Evolutionary conservation across 345 rosid species (phyloP).

Genomic region (Eucalyptus cloeziana): DNA sequence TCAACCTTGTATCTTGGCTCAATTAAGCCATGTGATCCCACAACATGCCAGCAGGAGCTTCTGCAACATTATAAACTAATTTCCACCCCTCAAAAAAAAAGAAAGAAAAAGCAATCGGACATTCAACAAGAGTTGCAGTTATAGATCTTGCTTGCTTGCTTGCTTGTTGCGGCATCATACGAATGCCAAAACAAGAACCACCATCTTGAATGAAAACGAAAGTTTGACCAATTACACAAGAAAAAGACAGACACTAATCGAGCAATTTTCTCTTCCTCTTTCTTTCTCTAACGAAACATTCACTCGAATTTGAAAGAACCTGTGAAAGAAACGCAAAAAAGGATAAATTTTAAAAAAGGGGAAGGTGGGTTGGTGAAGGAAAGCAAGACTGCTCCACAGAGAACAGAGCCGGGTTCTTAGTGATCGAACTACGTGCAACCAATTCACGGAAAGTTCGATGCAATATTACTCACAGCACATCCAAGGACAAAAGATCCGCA

Average conservation of each 20-base stretch:
- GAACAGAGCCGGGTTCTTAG: background rate
- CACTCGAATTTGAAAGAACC: background rate
- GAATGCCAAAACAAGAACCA: background rate
- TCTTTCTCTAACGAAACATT: background rate
- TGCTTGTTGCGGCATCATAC: background rate
- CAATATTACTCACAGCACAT: constrained; percentile 22
- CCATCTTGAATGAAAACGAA: background rate
- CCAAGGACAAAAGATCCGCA: constrained; percentile 9
- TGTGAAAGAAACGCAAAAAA: background rate
- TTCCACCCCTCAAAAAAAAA: background rate
- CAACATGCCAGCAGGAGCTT: background rate
- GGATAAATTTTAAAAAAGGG: too few species aligned
- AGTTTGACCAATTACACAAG: background rate
- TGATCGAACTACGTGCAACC: background rate
- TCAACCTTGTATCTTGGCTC: background rate
- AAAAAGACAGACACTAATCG: background rate
- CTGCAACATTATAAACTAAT: background rate
- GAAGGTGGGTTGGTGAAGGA: too few species aligned
- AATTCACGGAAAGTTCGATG: background rate
- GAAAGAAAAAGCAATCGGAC: background rate
- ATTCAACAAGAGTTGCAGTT: background rate
- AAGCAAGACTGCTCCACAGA: background rate
- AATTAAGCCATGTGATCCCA: background rate
- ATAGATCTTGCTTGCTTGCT: background rate
- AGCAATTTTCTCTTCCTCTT: background rate